Conservation (phyloP, 164 flowering plant species). For the Protea cynaroides region DNA sequence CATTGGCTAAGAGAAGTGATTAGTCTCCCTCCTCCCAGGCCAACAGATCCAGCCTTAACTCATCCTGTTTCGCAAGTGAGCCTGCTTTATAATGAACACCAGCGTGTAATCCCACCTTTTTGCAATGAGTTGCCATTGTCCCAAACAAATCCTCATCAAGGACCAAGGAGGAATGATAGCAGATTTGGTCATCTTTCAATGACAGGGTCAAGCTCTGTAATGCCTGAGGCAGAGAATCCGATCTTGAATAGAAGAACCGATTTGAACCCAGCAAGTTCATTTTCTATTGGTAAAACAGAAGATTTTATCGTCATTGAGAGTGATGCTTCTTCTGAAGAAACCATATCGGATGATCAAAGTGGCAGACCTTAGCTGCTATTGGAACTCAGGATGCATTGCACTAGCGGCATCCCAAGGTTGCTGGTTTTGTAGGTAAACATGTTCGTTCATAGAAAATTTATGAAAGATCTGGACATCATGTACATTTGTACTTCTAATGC, state of each 20-base stretch:
- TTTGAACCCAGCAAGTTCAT: conserved; percentile 2
- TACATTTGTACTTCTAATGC: too few relatives aligned
- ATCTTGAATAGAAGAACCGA: conserved; percentile 6
- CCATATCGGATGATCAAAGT: conserved; percentile 53
- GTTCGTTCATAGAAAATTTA: neutral
- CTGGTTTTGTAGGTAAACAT: neutral
- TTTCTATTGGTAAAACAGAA: conserved; percentile 12
- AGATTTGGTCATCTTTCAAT: conserved; percentile 7
- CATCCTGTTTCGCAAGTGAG: conserved; percentile 8
- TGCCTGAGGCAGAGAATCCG: neutral
- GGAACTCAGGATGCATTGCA: neutral
- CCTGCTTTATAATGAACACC: conserved; percentile 9
- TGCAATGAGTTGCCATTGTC: neutral
- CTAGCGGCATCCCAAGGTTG: neutral
- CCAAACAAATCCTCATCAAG: neutral
- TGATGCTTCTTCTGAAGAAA: conserved; percentile 68
- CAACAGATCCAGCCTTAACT: conserved; percentile 13
- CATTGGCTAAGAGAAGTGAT: conserved; percentile 49
- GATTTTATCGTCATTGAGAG: conserved; percentile 45
- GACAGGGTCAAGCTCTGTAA: conserved; percentile 4
- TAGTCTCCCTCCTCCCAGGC: conserved; percentile 16
- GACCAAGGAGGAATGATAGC: conserved; percentile 5
- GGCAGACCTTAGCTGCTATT: conserved; percentile 14
- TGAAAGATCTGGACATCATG: too few relatives aligned
- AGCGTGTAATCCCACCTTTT: conserved; percentile 12